Evolutionary conservation across 2,329 filamentous ascomycete genomes (phyloP), one percentile per base, ranked within the genome.

Genomic region (Davidsoniella neocaledoniae): DNA sequence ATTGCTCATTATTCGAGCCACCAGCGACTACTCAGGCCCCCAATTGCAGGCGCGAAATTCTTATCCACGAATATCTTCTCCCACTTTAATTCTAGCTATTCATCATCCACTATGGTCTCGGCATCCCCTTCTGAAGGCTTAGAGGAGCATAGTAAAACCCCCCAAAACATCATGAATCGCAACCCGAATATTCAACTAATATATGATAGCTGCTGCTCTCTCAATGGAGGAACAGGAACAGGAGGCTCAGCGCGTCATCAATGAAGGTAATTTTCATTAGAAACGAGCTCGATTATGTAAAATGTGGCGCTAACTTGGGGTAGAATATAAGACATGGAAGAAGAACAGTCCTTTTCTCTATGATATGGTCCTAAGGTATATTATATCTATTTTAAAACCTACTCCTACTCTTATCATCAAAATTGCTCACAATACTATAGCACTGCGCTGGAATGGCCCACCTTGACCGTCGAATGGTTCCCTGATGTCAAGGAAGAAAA

Each of bases 251-350:
- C 87, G 93, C 67, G 73, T 94, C 54, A 87, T 96, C 67, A 96
- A 96, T 58, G 91, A 98, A 71, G 84, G 83, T 83, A 69, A 46
- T 56, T 50, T 48, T 9, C 8, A 26, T 19, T n/a, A 21, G 9
- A 8, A 19, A 2, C 12, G 16, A 2, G 21, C 29, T 10, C 8
- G 29, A 33, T 33, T 33, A 9, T 33, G 29, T 33, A 33, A 33
- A 33, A 12, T 12, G 4, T 9, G 12, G 8, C 12, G 44, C 55
- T 60, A 48, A 61, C 33, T 2, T 25, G 17, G 23, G 5, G 37
- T 58, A 87, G 91, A 98, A 65, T 98, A 98, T 76, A 98, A 98
- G 66, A 95, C 90, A 57, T 98, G 91, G 91, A 98, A 98, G 74
- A 98, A 98, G 73, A 98, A 98, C 67, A 86, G 85, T 56, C 88